A percentile compares a stretch with the other conserved stretches of the same genome.
phyloP scores from a whole-genome alignment of 306 rosid genomes.

The Alnus glutinosa region DNA sequence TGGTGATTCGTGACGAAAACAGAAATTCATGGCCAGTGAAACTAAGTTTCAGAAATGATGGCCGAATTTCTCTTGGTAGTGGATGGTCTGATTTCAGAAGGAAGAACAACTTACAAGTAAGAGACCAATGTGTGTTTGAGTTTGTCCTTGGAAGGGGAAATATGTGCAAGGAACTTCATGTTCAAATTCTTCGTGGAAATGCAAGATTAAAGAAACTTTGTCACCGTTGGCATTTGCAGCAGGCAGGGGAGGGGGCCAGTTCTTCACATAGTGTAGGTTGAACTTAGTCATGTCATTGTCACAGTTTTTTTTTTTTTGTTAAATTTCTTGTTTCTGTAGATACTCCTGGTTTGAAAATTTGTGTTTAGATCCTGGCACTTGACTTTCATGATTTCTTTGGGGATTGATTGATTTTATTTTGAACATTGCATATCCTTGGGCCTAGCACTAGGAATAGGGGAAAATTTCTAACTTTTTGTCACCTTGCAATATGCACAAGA shows the following conservation, averaged over 20 bases:
- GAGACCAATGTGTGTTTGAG: background rate
- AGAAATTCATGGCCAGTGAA: background rate
- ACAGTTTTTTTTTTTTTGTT: too few relatives aligned
- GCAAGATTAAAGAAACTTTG: background rate
- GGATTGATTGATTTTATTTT: background rate
- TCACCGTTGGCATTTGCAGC: background rate
- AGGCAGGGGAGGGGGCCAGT: too few relatives aligned
- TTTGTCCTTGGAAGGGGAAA: background rate
- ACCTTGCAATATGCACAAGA: too few relatives aligned
- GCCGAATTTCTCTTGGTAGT: background rate
- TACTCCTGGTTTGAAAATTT: too few relatives aligned
- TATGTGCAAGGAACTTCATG: background rate
- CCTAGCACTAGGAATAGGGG: background rate
- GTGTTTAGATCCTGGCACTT: background rate
- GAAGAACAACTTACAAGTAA: background rate
- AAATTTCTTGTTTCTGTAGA: too few relatives aligned
- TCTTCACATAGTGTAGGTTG: too few relatives aligned
- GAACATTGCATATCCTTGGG: background rate
- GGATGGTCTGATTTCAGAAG: background rate
- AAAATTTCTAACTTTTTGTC: too few relatives aligned
- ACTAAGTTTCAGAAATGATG: background rate
- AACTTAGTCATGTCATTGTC: too few relatives aligned
- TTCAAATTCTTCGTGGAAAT: background rate
- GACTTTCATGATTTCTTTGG: background rate
- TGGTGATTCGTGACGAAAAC: background rate